Evolutionary conservation across 179 eudicot genomes (phyloP).

Genomic region (Silene vulgaris): DNA sequence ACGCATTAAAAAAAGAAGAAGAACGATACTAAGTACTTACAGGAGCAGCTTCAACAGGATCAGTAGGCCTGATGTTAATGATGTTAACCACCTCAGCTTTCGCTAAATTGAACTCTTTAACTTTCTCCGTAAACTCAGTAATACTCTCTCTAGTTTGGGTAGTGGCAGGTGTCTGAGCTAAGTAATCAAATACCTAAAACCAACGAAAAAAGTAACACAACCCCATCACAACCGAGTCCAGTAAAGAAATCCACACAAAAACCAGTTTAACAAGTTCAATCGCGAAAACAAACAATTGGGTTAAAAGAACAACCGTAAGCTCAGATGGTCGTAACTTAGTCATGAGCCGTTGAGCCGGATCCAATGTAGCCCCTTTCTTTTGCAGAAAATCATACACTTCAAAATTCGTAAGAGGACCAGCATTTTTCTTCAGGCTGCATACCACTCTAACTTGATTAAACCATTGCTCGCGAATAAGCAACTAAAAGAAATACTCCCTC

Average conservation of each 20-base stretch:
- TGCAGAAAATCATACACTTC: conserved; percentile 73
- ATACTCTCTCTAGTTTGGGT: conserved; percentile 56
- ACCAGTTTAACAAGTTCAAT: neutral
- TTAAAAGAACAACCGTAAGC: conserved; percentile 44
- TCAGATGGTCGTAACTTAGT: conserved; percentile 58
- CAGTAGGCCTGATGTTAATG: conserved; percentile 55
- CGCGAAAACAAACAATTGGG: neutral
- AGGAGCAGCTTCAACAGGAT: conserved; percentile 49
- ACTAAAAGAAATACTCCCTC: no score
- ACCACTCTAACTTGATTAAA: conserved; percentile 2
- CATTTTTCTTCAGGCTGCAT: conserved; percentile 54
- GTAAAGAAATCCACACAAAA: neutral
- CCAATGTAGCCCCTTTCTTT: conserved; percentile 68
- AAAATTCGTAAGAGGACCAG: conserved; percentile 70
- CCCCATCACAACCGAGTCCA: neutral
- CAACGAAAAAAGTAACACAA: conserved; percentile 12
- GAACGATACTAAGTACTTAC: conserved; percentile 31
- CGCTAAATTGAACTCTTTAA: conserved; percentile 43
- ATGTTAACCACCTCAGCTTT: conserved; percentile 64
- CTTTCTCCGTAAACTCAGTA: conserved; percentile 38
- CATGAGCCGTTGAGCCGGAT: conserved; percentile 51
- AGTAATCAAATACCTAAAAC: conserved; percentile 68
- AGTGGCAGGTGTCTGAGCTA: conserved; percentile 54
- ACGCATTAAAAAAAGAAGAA: neutral
- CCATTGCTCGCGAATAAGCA: neutral